Evolutionary conservation across 176 grass and related monocot genomes (phyloP), one percentile per base, ranked within the genome.

Genomic region (Phoenix dactylifera): DNA sequence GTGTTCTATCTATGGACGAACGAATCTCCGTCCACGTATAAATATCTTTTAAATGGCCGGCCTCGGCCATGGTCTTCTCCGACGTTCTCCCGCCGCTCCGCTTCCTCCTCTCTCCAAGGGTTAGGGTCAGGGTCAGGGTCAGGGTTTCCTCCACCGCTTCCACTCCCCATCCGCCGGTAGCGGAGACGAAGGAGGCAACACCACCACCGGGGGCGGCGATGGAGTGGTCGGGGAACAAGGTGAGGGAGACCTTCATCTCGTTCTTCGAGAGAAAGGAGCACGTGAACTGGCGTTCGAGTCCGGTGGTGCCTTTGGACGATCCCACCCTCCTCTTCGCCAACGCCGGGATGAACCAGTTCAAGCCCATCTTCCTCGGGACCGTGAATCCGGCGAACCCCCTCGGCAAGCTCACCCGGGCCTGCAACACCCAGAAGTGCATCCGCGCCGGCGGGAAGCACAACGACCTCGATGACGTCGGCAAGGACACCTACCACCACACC

Each of bases 311-410:
- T 4, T 30, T 86, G 24, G 88, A 92, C 24, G 93, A 98, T 26
- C 82, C 93, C n/a, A 98, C 93, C 26, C 82, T 98, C n/a, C 79
- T 98, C 18, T 92, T 98, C 66, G 88, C 88, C 70, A 98, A 98
- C 79, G 84, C 93, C 3, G 88, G 93, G 48, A 98, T 92, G 93
- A 98, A 98, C 71, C 88, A 98, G 71, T 98, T 72, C 71, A 98
- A 98, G 64, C 88, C 88, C 18, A 89, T 98, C 0, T 98, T 98
- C 69, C 84, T 92, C 19, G 93, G 87, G n/a, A 64, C 73, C 1
- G 93, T 78, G 15, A 84, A 86, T 1, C 93, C 93, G 19, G 78
- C 77, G 16, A 80, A 79, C 57, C 86, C 72, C 35, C 84, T 98
- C 0, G 84, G 84, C 2, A 56, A 57, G 10, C 73, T 98, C 51